A percentile compares a stretch with the other conserved stretches of the same genome.
phyloP scores from a whole-genome alignment of 495 filamentous ascomycete genomes.

The Parmelia sp. region DNA sequence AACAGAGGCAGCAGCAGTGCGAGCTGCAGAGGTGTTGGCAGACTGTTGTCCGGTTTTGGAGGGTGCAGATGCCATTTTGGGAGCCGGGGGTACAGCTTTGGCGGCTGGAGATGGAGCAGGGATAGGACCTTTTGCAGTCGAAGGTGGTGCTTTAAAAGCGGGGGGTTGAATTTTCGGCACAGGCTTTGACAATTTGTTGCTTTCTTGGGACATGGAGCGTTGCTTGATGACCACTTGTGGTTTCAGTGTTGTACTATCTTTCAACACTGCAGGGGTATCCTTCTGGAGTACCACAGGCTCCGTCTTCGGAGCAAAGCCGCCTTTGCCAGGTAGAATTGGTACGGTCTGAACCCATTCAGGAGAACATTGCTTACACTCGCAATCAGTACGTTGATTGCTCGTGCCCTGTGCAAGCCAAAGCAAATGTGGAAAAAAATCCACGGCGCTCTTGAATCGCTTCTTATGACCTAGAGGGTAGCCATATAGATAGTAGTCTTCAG shows the following conservation, averaged over 20 bases:
- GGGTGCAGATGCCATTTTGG: slow-evolving; percentile 10
- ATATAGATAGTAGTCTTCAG: slow-evolving; percentile 56
- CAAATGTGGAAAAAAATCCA: slow-evolving; percentile 56
- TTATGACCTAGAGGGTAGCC: slow-evolving; percentile 52
- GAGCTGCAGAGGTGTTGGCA: slow-evolving; percentile 11
- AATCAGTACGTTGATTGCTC: slow-evolving; percentile 49
- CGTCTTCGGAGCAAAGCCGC: slow-evolving; percentile 15
- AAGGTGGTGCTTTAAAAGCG: slow-evolving; percentile 5
- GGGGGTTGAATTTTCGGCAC: slow-evolving; percentile 10
- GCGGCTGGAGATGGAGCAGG: slow-evolving; percentile 10
- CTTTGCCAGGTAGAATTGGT: slow-evolving; percentile 20
- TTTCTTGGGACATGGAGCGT: slow-evolving; percentile 23
- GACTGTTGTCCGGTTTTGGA: slow-evolving; percentile 12
- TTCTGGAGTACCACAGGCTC: slow-evolving; percentile 24
- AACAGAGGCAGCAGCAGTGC: slow-evolving; percentile 3
- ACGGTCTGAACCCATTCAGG: slow-evolving; percentile 36
- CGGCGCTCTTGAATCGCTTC: slow-evolving; percentile 53
- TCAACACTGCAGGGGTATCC: slow-evolving; percentile 13
- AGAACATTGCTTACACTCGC: slow-evolving; percentile 49
- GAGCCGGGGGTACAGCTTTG: slow-evolving; percentile 2
- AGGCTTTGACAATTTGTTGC: slow-evolving; percentile 11
- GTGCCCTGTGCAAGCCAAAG: slow-evolving; percentile 52
- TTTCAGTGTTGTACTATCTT: slow-evolving; percentile 1
- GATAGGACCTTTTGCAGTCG: neutral
- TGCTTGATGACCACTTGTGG: slow-evolving; percentile 27